phyloP scores from a whole-genome alignment of 2,329 filamentous ascomycete genomes.

The Dissoconium aciculare region DNA sequence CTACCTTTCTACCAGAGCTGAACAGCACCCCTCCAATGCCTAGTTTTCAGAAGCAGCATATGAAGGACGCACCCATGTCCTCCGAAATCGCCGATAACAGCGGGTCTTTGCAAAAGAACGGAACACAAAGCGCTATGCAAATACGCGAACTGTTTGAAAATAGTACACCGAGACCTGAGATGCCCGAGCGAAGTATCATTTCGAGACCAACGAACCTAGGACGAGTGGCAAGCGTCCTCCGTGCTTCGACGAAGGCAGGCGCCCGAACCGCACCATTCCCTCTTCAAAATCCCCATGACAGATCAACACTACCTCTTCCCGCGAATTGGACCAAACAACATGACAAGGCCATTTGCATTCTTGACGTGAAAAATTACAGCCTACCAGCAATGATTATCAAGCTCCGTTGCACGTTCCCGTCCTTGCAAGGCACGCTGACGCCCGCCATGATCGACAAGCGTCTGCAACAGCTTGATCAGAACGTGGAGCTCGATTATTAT shows the following conservation, averaged over 20 bases:
- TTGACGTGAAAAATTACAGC: conserved; percentile 20
- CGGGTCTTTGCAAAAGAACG: background rate
- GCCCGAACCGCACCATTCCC: conserved; percentile 13
- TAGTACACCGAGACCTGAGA: background rate
- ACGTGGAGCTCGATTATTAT: conserved; percentile 22
- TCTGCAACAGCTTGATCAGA: conserved; percentile 23
- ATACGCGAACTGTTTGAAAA: background rate
- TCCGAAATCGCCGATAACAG: background rate
- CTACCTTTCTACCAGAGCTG: conserved; percentile 17
- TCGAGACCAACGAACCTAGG: conserved; percentile 5
- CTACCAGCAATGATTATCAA: conserved; percentile 18
- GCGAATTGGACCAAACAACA: conserved; percentile 18
- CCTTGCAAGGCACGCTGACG: conserved; percentile 18
- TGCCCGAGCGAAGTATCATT: background rate
- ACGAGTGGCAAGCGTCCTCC: conserved; percentile 3
- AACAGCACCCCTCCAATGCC: conserved; percentile 20
- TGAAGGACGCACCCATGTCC: conserved; percentile 1
- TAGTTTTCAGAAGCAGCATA: conserved; percentile 17
- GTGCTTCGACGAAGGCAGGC: background rate
- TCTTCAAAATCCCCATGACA: no score
- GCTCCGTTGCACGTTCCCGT: conserved; percentile 19
- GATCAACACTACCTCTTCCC: no score
- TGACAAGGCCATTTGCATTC: conserved; percentile 23
- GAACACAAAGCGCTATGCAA: background rate
- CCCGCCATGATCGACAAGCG: conserved; percentile 23